These are phyloP conservation scores for Gigaspora rosea DNA, from an alignment of 192 early-diverging fungal genomes.

Conservation along the genomic window DNA sequence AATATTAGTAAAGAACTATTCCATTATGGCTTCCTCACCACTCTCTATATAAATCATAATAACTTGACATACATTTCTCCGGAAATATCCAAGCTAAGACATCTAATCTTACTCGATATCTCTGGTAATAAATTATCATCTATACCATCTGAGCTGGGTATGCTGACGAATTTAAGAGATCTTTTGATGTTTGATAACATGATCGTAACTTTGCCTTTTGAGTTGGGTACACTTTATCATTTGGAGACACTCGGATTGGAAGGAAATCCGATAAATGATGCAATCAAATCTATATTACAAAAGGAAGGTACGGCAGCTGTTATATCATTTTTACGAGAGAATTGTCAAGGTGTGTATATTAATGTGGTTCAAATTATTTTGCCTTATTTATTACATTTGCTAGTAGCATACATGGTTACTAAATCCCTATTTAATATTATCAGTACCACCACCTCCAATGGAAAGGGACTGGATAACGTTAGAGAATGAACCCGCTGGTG, in stretches of 20 bases:
- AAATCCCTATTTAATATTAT: neutral
- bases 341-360: conserved; percentile 67
- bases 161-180: conserved; percentile 79
- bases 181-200: conserved; percentile 91
- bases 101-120: conserved; percentile 77
- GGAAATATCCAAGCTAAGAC: conserved; percentile 66
- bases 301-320: conserved; percentile 87
- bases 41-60: conserved; percentile 96
- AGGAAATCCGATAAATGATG: conserved; percentile 90
- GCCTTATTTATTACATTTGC: too few species aligned
- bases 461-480: conserved; percentile 90
- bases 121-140: conserved; percentile 85
- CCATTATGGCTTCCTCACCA: conserved; percentile 83
- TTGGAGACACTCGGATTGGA: conserved; percentile 91
- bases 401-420: neutral
- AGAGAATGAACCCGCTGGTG: conserved; percentile 69
- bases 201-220: conserved; percentile 79
- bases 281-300: conserved; percentile 74
- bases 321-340: conserved; percentile 85
- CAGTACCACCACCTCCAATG: conserved; percentile 75
- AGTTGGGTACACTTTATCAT: conserved; percentile 88
- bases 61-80: conserved; percentile 75
- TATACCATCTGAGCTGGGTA: conserved; percentile 87
- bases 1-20: conserved; percentile 78
- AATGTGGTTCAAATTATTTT: too few species aligned